phyloP scores from a whole-genome alignment of 2,329 filamentous ascomycete genomes.

The Fonsecaea pugnacius region DNA sequence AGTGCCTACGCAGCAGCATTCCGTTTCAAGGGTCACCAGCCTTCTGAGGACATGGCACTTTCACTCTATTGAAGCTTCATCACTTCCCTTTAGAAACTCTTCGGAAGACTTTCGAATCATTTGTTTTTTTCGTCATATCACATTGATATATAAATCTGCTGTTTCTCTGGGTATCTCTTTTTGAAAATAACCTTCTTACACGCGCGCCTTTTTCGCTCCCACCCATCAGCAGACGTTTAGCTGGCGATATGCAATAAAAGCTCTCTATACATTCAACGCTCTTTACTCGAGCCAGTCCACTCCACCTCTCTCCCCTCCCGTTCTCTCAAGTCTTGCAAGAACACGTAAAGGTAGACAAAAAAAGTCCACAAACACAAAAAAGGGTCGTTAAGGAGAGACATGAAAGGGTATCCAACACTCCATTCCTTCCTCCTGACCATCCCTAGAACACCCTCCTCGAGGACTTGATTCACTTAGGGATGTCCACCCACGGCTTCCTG shows the following conservation, averaged over 20 bases:
- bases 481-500: neutral
- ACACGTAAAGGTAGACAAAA: constrained; percentile 2
- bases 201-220: neutral
- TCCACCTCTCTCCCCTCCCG: no score
- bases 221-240: neutral
- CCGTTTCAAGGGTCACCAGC: neutral
- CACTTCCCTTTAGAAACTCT: no score
- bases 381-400: constrained; percentile 24
- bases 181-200: neutral
- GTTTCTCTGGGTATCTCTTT: neutral
- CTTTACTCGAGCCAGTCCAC: neutral
- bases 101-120: no score
- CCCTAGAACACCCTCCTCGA: neutral
- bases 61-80: neutral
- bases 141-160: neutral
- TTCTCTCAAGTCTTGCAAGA: neutral
- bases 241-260: neutral
- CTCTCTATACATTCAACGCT: neutral
- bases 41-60: neutral
- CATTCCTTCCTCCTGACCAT: neutral
- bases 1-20: no score
- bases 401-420: constrained; percentile 12
- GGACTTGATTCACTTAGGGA: neutral
- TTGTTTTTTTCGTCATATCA: neutral
- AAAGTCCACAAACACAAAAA: constrained; percentile 12